phyloP scores from a whole-genome alignment of 352 stramenopile genomes.

The Phytophthora cajani region DNA sequence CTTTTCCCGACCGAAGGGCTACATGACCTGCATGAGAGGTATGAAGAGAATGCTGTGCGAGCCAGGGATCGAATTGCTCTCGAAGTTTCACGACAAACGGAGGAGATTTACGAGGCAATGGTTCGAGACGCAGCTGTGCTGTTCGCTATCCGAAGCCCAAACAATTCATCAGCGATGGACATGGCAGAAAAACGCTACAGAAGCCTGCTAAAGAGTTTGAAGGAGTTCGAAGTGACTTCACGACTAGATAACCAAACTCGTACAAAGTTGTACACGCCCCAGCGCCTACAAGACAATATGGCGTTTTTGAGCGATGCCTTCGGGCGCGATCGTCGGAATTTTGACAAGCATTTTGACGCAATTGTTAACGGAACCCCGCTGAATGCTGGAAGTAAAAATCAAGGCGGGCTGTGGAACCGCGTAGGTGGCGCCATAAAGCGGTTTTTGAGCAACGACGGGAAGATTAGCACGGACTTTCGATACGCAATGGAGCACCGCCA shows the following conservation, averaged over 20 bases:
- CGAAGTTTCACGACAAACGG: not conserved
- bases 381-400: not conserved
- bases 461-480: constrained; percentile 9
- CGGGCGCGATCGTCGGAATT: not conserved
- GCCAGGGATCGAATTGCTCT: not conserved
- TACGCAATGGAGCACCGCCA: constrained; percentile 9
- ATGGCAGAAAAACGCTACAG: not conserved
- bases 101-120: not conserved
- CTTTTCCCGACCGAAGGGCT: constrained; percentile 12
- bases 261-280: not conserved
- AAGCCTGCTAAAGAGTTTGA: not conserved
- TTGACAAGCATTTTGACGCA: not conserved
- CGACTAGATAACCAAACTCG: not conserved
- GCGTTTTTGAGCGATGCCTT: not conserved
- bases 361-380: not conserved
- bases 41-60: not conserved
- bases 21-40: not conserved
- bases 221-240: not conserved
- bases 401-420: not conserved
- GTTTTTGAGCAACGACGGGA: not conserved
- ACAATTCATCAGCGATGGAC: constrained; percentile 16
- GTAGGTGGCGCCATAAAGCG: not conserved
- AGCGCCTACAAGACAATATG: not conserved
- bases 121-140: constrained; percentile 11
- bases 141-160: constrained; percentile 16